Evolutionary conservation across 441 rosid species (phyloP).

Genomic region (Hura crepitans): DNA sequence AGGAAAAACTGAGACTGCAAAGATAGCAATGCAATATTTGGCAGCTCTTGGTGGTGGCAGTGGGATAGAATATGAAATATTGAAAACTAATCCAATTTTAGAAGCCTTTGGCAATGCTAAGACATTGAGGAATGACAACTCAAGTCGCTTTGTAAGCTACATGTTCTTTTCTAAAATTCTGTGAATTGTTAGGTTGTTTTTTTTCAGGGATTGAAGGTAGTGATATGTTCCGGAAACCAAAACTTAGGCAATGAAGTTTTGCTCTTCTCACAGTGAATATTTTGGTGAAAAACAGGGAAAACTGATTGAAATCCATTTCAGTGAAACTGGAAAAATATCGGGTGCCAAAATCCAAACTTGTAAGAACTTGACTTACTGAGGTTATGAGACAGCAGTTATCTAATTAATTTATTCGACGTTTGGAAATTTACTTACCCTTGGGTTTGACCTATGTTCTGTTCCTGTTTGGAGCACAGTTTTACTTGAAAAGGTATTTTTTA

Average conservation of each 20-base stretch:
- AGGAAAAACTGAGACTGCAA: conserved; percentile 98
- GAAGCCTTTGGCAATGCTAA: conserved; percentile 99
- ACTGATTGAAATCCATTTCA: conserved; percentile 92
- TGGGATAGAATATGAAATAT: conserved; percentile 93
- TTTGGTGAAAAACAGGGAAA: conserved; percentile 65
- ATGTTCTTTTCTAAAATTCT: conserved; percentile 25
- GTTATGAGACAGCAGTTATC: conserved; percentile 11
- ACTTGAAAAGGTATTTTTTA: conserved; percentile 81
- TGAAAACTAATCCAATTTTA: conserved; percentile 92
- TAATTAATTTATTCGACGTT: conserved; percentile 14
- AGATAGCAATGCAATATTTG: conserved; percentile 98
- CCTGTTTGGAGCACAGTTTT: conserved; percentile 58
- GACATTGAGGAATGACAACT: conserved; percentile 90
- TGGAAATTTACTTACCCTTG: conserved; percentile 30
- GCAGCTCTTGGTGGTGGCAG: conserved; percentile 99
- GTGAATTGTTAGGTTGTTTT: conserved; percentile 9
- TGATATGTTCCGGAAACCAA: not conserved
- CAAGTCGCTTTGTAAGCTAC: conserved; percentile 95
- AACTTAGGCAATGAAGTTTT: conserved; percentile 15
- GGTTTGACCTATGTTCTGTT: conserved; percentile 28
- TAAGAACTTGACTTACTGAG: conserved; percentile 41
- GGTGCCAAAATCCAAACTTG: conserved; percentile 98
- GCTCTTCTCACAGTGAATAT: conserved; percentile 16
- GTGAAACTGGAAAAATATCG: conserved; percentile 94
- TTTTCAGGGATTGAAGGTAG: not conserved